Evolutionary conservation across 176 grass and related monocot genomes (phyloP).

Genomic region (Aegilops speltoides): DNA sequence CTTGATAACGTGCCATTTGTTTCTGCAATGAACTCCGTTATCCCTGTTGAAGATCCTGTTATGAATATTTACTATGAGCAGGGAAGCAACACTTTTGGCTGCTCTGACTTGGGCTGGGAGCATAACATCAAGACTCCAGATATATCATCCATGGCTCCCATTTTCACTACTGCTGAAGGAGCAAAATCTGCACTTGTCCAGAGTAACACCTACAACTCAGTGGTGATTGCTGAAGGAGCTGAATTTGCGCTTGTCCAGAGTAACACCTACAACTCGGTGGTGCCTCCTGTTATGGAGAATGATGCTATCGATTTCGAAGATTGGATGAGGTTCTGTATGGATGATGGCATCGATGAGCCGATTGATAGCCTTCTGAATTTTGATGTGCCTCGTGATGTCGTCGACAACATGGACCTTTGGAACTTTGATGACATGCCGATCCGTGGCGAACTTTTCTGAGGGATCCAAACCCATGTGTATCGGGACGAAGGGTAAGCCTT

Average conservation of each 20-base stretch:
- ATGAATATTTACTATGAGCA: slow-evolving; percentile 61
- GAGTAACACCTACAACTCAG: no score
- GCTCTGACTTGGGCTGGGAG: slow-evolving; percentile 48
- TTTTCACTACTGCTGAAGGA: slow-evolving; percentile 30
- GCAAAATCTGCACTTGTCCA: slow-evolving; percentile 6
- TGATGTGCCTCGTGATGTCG: slow-evolving; percentile 46
- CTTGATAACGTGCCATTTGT: background rate
- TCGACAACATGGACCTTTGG: slow-evolving; percentile 66
- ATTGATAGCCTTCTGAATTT: slow-evolving; percentile 43
- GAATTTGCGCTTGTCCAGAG: background rate
- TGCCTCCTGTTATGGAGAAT: slow-evolving; percentile 26
- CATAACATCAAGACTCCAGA: slow-evolving; percentile 49
- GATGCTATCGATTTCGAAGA: slow-evolving; percentile 11
- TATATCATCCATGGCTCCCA: background rate
- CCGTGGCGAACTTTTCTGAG: slow-evolving; percentile 1
- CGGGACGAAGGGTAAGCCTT: no score
- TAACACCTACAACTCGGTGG: background rate
- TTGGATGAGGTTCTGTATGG: background rate
- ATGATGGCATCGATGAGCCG: no score
- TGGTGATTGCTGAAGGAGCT: no score
- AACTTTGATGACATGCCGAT: slow-evolving; percentile 71
- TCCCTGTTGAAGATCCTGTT: slow-evolving; percentile 27
- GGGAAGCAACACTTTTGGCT: slow-evolving; percentile 64
- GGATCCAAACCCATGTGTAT: no score
- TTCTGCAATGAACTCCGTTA: slow-evolving; percentile 40